Evolutionary conservation across 2,329 filamentous ascomycete species (phyloP).

Genomic region (Aaosphaeria pasadenensis): DNA sequence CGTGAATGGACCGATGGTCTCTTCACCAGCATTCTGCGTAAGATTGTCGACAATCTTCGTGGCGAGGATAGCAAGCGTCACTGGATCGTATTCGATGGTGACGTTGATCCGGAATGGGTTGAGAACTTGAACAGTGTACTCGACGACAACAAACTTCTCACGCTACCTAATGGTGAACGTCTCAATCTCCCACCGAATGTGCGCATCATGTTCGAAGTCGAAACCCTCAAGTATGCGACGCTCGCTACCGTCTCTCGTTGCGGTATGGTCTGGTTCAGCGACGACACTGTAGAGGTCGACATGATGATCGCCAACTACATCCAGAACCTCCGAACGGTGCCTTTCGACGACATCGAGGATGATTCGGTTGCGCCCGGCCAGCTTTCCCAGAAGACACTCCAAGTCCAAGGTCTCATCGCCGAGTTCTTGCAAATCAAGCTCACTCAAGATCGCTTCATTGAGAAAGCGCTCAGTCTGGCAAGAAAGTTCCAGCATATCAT

Average conservation of each 20-base stretch:
- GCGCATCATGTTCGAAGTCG: slow-evolving; percentile 99
- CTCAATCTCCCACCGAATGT: slow-evolving; percentile 92
- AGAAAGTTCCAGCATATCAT: slow-evolving; percentile 89
- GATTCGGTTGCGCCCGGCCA: slow-evolving; percentile 66
- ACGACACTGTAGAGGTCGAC: slow-evolving; percentile 87
- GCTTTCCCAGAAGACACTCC: slow-evolving; percentile 63
- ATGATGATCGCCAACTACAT: slow-evolving; percentile 96
- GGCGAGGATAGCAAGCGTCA: slow-evolving; percentile 95
- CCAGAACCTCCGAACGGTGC: slow-evolving; percentile 72
- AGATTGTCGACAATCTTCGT: slow-evolving; percentile 97
- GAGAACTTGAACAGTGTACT: slow-evolving; percentile 99
- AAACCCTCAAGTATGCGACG: slow-evolving; percentile 95
- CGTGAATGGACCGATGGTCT: slow-evolving; percentile 98
- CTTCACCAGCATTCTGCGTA: slow-evolving; percentile 95
- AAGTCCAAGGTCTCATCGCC: slow-evolving; percentile 75
- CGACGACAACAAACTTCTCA: slow-evolving; percentile 97
- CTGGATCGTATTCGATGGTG: slow-evolving; percentile 99
- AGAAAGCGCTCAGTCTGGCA: slow-evolving; percentile 73
- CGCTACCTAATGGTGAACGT: slow-evolving; percentile 95
- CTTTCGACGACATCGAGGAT: slow-evolving; percentile 95
- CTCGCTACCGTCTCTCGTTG: slow-evolving; percentile 98
- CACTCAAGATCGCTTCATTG: slow-evolving; percentile 75
- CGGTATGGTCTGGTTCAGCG: slow-evolving; percentile 99
- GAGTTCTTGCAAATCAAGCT: slow-evolving; percentile 75
- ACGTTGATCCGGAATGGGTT: slow-evolving; percentile 99